Evolutionary conservation across 345 rosid genomes (phyloP).

Genomic region (Sonneratia caseolaris): DNA sequence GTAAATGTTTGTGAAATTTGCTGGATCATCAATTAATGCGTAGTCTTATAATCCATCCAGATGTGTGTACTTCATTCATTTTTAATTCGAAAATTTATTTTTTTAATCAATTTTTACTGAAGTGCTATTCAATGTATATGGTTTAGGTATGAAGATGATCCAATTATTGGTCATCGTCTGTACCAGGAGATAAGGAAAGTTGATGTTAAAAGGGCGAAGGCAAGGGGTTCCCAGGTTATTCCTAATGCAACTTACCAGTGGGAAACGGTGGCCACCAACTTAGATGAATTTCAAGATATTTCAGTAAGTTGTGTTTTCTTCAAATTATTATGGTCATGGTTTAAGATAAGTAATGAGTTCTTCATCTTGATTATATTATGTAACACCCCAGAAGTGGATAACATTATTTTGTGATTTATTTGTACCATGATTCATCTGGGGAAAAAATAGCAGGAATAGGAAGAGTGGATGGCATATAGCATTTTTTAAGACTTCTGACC

Average conservation of each 20-base stretch:
- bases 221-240: conserved; percentile 75
- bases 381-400: too few species aligned
- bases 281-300: conserved; percentile 87
- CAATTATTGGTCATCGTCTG: conserved; percentile 80
- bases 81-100: neutral
- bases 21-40: neutral
- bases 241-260: conserved; percentile 65
- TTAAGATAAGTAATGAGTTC: neutral
- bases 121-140: conserved; percentile 12
- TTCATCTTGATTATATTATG: neutral
- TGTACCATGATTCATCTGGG: too few species aligned
- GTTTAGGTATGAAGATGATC: conserved; percentile 92
- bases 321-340: neutral
- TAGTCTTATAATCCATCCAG: neutral
- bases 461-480: neutral
- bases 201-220: conserved; percentile 66
- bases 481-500: neutral
- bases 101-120: neutral
- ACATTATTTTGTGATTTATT: too few species aligned
- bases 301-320: conserved; percentile 35
- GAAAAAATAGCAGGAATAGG: too few species aligned
- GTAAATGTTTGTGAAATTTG: neutral
- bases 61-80: neutral
- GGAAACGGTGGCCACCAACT: conserved; percentile 96
- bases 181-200: conserved; percentile 87